Percentiles rank a stretch among this genome's conserved stretches.
Evolutionary conservation across 2,329 filamentous ascomycete genomes (phyloP).

Genomic region (Dactylonectria estremocensis): DNA sequence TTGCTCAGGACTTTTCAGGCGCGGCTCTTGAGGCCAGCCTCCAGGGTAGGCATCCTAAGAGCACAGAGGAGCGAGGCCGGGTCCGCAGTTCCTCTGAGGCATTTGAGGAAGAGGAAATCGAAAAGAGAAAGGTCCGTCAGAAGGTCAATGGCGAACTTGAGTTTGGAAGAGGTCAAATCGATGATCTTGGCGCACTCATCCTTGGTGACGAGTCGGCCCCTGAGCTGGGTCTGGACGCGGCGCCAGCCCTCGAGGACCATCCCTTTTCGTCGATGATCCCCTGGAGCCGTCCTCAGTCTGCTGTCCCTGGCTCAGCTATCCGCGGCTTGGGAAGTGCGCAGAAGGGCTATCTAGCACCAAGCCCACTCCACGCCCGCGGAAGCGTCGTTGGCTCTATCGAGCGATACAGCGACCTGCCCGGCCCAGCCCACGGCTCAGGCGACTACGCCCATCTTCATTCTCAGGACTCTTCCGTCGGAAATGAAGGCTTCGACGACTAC

Average conservation of each 20-base stretch:
- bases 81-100: conserved; percentile 62
- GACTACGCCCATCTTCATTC: conserved; percentile 49
- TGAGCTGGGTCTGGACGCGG: conserved; percentile 80
- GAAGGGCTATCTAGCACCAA: conserved; percentile 52
- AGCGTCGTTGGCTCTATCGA: conserved; percentile 59
- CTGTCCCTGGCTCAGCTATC: conserved; percentile 63
- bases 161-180: conserved; percentile 45
- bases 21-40: conserved; percentile 56
- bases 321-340: conserved; percentile 58
- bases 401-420: conserved; percentile 62
- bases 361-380: conserved; percentile 57
- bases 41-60: conserved; percentile 43
- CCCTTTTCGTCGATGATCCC: conserved; percentile 68
- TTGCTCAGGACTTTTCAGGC: conserved; percentile 63
- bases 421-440: conserved; percentile 52
- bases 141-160: conserved; percentile 52
- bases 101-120: conserved; percentile 57
- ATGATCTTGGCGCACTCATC: conserved; percentile 48
- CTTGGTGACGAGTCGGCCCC: conserved; percentile 62
- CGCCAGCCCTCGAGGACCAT: conserved; percentile 77
- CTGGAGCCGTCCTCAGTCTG: conserved; percentile 66
- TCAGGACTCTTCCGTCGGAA: conserved; percentile 52
- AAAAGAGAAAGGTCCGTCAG: conserved; percentile 57
- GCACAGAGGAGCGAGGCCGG: conserved; percentile 46
- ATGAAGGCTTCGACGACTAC: conserved; percentile 40